phyloP scores from a whole-genome alignment of 1,139 yeast genomes.

The Pichia cactophila region DNA sequence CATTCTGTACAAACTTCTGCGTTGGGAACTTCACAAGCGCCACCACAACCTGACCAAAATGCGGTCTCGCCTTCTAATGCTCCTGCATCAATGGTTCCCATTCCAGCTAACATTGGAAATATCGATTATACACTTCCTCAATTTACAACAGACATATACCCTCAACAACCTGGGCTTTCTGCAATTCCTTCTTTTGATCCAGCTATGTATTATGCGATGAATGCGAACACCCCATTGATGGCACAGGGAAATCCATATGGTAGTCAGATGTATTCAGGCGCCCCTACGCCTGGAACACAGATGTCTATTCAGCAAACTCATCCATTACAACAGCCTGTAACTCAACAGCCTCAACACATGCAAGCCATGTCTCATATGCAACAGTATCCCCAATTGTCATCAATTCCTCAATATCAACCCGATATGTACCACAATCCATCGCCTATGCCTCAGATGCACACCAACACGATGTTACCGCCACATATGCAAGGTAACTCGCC shows the following conservation, averaged over 20 bases:
- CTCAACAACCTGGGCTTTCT: not conserved
- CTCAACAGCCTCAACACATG: constrained; percentile 14
- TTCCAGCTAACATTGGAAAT: not conserved
- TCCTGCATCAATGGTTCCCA: not conserved
- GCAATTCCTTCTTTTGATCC: not conserved
- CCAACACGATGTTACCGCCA: not conserved
- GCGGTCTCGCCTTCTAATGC: not conserved
- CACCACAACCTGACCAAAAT: not conserved
- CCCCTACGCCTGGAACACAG: not conserved
- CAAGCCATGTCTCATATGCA: constrained; percentile 10
- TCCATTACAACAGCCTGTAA: not conserved
- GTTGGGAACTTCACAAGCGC: not conserved
- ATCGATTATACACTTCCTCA: not conserved
- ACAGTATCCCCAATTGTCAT: constrained; percentile 15
- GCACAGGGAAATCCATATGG: not conserved
- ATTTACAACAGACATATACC: not conserved
- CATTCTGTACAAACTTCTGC: not conserved
- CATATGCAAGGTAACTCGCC: not conserved
- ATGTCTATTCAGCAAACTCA: constrained; percentile 4
- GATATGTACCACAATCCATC: not conserved
- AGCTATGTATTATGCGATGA: not conserved
- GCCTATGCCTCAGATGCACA: constrained; percentile 1
- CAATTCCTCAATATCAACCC: constrained; percentile 10
- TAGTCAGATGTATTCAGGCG: not conserved
- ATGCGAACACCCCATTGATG: not conserved